Evolutionary conservation across 108 stramenopile species (phyloP), one percentile per base, ranked within the genome.

Genomic region (Aureococcus anophagefferens): DNA sequence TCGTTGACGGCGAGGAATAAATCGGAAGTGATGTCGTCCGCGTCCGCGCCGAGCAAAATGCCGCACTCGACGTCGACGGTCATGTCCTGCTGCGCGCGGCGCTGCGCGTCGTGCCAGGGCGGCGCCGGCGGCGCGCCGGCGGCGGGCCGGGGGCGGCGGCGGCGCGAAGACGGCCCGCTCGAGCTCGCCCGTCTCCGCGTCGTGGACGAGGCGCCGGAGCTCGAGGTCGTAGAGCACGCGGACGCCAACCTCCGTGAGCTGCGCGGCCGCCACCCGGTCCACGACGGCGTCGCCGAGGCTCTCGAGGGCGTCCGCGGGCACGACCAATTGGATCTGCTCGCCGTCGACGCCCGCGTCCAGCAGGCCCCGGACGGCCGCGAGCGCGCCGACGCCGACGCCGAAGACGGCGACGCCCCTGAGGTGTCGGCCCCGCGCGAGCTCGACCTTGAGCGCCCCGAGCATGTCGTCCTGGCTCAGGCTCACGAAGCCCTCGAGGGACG

Each of bases 1-100:
- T 68, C 65, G 66, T 83, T 84, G 0, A 79, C 78, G 31, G 82
- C 80, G 25, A 36, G 46, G 46, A 86, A 86, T 31, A 84, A 44
- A 65, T 76, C 80, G 0, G 77, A 76, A 65, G 79, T 79, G 18
- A 80, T 81, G 62, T 79, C 75, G 46, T 30, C 46, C 34, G 37
- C 37, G 36, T 74, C 83, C n/a, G 67, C 83, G 34, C 64, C 63
- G n/a, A 85, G 64, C 46, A 85, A 28, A 18, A 85, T 64, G 32
- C 75, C 45, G 62, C 71, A 72, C 30, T 67, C 9, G 18, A 77
- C 17, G 3, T 59, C 51, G 21, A 59, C 51, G 51, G 51, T 59
- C 51, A 11, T 28, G 40, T 5, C 9, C 40, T 13, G 40, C 40
- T 44, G 9, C 9, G 13, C 40, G 9, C 40, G 13, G 9, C 9